phyloP scores from a whole-genome alignment of 495 filamentous ascomycete genomes.

The Neurospora sp. region DNA sequence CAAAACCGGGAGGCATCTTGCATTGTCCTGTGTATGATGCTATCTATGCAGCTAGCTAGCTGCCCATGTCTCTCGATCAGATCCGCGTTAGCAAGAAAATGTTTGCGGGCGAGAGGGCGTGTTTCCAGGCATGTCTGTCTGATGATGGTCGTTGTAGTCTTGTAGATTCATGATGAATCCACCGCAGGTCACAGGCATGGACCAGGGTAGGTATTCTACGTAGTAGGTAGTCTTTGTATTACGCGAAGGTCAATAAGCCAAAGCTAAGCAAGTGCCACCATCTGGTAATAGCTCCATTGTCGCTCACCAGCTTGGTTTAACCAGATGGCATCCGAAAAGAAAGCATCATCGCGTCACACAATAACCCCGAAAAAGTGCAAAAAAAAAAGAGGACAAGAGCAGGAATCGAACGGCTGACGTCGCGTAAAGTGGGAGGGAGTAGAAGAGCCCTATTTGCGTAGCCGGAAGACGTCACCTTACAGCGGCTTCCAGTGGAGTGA shows the following conservation, averaged over 20 bases:
- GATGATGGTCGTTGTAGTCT: not conserved
- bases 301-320: not conserved
- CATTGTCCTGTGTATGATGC: not conserved
- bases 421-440: not conserved
- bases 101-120: not conserved
- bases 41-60: not conserved
- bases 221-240: not conserved
- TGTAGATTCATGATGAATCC: not conserved
- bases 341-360: not conserved
- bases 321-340: too few species aligned
- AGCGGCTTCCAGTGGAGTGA: not conserved
- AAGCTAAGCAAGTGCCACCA: not conserved
- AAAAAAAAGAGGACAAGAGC: not conserved
- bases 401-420: not conserved
- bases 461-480: not conserved
- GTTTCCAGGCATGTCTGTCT: not conserved
- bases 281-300: not conserved
- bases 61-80: not conserved
- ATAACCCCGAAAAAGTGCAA: not conserved
- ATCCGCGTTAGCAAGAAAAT: not conserved
- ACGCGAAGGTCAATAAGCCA: not conserved
- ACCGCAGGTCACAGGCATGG: not conserved
- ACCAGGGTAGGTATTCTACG: not conserved
- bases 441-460: not conserved
- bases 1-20: not conserved